These are phyloP conservation scores for Aegilops umbellulata DNA, from an alignment of 176 grass and related monocot species.

Conservation along the genomic window DNA sequence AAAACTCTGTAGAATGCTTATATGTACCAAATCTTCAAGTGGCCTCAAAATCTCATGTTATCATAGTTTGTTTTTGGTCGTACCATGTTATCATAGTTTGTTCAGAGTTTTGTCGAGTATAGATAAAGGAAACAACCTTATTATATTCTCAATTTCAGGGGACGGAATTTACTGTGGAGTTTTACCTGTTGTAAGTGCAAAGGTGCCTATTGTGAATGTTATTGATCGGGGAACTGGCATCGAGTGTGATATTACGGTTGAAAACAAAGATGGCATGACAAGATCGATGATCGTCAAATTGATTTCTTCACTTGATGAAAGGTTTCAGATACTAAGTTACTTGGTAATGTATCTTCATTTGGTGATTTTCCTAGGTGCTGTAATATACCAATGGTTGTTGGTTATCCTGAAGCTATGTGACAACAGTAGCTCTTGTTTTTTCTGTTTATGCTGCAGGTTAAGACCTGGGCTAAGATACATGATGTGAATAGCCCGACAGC, in stretches of 20 bases:
- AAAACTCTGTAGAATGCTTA: background rate
- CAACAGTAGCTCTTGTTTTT: background rate
- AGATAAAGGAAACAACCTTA: background rate
- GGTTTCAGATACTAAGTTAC: slow-evolving; percentile 80
- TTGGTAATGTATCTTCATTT: slow-evolving; percentile 55
- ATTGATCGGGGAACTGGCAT: slow-evolving; percentile 62
- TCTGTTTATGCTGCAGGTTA: slow-evolving; percentile 56
- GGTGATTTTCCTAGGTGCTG: background rate
- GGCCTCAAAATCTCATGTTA: background rate
- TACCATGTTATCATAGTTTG: background rate
- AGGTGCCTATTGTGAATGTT: slow-evolving; percentile 84
- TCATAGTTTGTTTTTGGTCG: background rate
- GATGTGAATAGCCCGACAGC: slow-evolving; percentile 78
- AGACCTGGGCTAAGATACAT: slow-evolving; percentile 81
- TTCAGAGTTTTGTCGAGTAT: background rate
- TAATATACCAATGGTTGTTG: slow-evolving; percentile 8
- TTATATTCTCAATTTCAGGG: slow-evolving; percentile 34
- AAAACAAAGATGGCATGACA: slow-evolving; percentile 95
- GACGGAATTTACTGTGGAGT: slow-evolving; percentile 58
- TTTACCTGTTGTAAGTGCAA: slow-evolving; percentile 63
- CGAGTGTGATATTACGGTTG: slow-evolving; percentile 82
- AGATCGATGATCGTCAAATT: slow-evolving; percentile 65
- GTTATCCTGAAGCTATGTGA: background rate
- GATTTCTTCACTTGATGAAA: slow-evolving; percentile 78
- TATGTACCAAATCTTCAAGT: background rate